Conservation (phyloP, 306 rosid species). For the Lablab purpureus region DNA sequence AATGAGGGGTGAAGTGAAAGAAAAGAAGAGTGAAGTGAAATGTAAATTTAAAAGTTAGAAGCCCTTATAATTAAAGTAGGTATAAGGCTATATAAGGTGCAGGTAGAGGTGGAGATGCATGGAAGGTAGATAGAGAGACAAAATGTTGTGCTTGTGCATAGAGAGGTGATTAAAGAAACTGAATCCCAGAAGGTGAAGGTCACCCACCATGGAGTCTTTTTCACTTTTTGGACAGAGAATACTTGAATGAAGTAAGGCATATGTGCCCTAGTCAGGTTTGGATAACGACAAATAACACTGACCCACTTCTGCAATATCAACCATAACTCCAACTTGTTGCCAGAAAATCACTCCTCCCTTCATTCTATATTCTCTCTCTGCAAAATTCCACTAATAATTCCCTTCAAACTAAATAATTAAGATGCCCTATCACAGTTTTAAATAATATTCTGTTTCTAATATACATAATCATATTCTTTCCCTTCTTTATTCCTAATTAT, state of each 20-base stretch:
- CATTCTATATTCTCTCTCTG: conserved; percentile 39
- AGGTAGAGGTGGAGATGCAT: too few relatives aligned
- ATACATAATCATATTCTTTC: conserved; percentile 14
- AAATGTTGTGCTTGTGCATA: conserved; percentile 31
- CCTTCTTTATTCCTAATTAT: not conserved
- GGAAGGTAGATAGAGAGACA: not conserved
- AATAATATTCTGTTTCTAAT: too few relatives aligned
- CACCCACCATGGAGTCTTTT: conserved; percentile 42
- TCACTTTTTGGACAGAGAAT: conserved; percentile 34
- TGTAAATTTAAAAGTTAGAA: not conserved
- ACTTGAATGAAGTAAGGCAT: conserved; percentile 45
- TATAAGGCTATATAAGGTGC: too few relatives aligned
- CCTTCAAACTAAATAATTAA: not conserved
- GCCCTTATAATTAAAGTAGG: too few relatives aligned
- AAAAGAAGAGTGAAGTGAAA: not conserved
- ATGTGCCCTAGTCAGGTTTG: conserved; percentile 39
- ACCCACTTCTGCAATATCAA: conserved; percentile 3
- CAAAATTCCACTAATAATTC: conserved; percentile 29
- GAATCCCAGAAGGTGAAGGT: conserved; percentile 18
- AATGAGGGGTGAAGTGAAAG: too few relatives aligned
- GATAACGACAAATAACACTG: conserved; percentile 32
- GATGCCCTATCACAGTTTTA: conserved; percentile 11
- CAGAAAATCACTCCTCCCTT: not conserved
- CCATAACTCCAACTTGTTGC: conserved; percentile 41
- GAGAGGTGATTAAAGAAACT: conserved; percentile 34